Evolutionary conservation across 805 yeast genomes (phyloP), one percentile per base, ranked within the genome.

Genomic region (Grigorovia jiainica): DNA sequence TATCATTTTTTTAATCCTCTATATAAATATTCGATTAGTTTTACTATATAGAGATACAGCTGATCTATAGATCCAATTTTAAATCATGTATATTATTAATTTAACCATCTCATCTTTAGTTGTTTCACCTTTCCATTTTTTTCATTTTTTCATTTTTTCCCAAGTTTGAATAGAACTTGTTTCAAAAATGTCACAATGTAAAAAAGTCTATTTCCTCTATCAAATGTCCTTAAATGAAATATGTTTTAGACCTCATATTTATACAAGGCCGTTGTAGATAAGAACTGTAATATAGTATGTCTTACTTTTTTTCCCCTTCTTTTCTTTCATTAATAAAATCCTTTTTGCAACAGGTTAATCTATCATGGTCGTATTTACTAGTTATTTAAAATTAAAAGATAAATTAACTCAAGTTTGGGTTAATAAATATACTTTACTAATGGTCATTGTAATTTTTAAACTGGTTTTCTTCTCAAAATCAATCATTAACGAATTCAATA

Each of bases 321-420:
- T n/a, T n/a, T n/a, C n/a, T n/a, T n/a, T n/a, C n/a, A n/a, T n/a
- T n/a, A n/a, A n/a, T 50, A 47, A 36, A 47, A 55, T 15, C 59
- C 59, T 10, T 19, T 61, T 52, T 39, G 68, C 67, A 5, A 76
- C 72, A 3, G 54, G 49, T 19, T 52, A 47, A 1, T 67, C 65
- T 15, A 55, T 50, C 25, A 46, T 46, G 48, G 9, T 24, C 5
- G 15, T 16, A 18, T 43, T 41, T 15, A 45, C 49, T 7, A 44
- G 42, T 24, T 78, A 73, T 52, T 61, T 82, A 31, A 67, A 66
- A 35, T 56, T 77, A 3, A 53, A 58, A 16, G 87, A 81, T 45
- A 56, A 74, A 37, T 49, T 82, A 6, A 70, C 84, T 3, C 92
- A 84, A 52, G 58, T 74, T 7, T 77, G 83, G 76, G 53, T 84